These are phyloP conservation scores for Suhomyces taliae DNA, from an alignment of 1,139 yeast species.

Conservation along the genomic window DNA sequence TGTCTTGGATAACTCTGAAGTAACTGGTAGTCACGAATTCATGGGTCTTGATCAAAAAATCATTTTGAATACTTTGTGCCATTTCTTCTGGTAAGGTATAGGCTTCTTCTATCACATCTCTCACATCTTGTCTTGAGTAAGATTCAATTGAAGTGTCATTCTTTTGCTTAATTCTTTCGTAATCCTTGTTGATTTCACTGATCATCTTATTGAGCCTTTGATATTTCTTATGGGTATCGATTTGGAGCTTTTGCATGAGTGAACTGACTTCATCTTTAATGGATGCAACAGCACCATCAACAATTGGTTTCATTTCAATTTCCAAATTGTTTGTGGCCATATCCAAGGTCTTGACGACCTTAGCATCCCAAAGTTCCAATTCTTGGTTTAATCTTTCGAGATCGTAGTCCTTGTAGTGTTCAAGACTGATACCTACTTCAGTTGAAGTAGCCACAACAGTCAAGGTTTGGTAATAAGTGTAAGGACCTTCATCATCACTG, in stretches of 20 bases:
- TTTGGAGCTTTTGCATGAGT: slow-evolving; percentile 43
- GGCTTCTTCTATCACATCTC: slow-evolving; percentile 48
- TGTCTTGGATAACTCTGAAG: slow-evolving; percentile 48
- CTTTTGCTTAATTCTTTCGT: slow-evolving; percentile 41
- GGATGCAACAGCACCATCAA: slow-evolving; percentile 31
- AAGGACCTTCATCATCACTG: slow-evolving; percentile 2
- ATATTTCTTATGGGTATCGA: slow-evolving; percentile 44
- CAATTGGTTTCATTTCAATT: slow-evolving; percentile 37
- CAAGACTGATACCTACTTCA: slow-evolving; percentile 11
- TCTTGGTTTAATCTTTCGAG: slow-evolving; percentile 24
- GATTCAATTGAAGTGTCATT: slow-evolving; percentile 28
- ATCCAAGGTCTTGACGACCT: slow-evolving; percentile 41
- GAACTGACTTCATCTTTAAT: slow-evolving; percentile 40
- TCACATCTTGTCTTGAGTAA: slow-evolving; percentile 58
- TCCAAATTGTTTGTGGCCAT: slow-evolving; percentile 45
- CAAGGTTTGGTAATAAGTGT: slow-evolving; percentile 7
- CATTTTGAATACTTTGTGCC: slow-evolving; percentile 32
- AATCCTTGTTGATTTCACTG: slow-evolving; percentile 49
- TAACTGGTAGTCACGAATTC: slow-evolving; percentile 35
- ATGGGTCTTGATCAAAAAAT: slow-evolving; percentile 36
- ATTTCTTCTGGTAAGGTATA: slow-evolving; percentile 37
- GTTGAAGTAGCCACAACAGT: slow-evolving; percentile 2
- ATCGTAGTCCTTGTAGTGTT: slow-evolving; percentile 5
- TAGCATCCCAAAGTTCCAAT: slow-evolving; percentile 32
- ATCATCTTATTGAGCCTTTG: slow-evolving; percentile 47